These are phyloP conservation scores for Candida nonsorbophila DNA, from an alignment of 805 yeast species.

Conservation along the genomic window DNA sequence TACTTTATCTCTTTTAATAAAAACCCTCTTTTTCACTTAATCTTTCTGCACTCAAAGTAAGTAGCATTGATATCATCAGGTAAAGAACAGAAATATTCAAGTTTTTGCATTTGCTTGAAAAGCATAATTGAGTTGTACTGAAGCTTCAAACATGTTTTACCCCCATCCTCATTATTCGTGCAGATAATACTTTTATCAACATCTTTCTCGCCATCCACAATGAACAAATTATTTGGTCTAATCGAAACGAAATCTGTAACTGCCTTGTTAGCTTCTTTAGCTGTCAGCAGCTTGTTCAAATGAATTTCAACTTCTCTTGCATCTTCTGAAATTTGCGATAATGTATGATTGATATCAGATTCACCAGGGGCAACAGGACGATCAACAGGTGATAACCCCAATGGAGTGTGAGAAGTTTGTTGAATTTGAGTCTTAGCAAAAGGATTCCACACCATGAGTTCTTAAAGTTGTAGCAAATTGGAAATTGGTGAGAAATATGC, in stretches of 20 bases:
- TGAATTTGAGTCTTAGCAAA: too few relatives aligned
- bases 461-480: background rate
- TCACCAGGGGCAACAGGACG: too few relatives aligned
- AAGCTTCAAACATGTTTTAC: slow-evolving; percentile 44
- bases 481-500: background rate
- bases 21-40: slow-evolving; percentile 3
- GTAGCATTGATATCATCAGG: slow-evolving; percentile 46
- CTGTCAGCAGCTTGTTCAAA: slow-evolving; percentile 1
- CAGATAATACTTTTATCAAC: slow-evolving; percentile 39
- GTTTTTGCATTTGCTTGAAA: slow-evolving; percentile 44
- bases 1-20: too few relatives aligned
- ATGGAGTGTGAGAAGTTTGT: too few relatives aligned
- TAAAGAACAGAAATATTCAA: slow-evolving; percentile 46
- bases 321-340: too few relatives aligned
- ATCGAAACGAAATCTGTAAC: slow-evolving; percentile 25
- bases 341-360: too few relatives aligned
- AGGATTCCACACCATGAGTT: too few relatives aligned
- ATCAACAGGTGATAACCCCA: too few relatives aligned
- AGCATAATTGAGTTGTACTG: slow-evolving; percentile 33
- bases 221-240: slow-evolving; percentile 28
- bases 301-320: too few relatives aligned
- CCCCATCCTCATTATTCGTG: slow-evolving; percentile 37
- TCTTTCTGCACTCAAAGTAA: slow-evolving; percentile 48
- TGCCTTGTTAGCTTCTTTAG: slow-evolving; percentile 11
- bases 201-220: slow-evolving; percentile 39